These are phyloP conservation scores for Sporothrix protearum DNA, from an alignment of 2,329 filamentous ascomycete species.

Conservation along the genomic window DNA sequence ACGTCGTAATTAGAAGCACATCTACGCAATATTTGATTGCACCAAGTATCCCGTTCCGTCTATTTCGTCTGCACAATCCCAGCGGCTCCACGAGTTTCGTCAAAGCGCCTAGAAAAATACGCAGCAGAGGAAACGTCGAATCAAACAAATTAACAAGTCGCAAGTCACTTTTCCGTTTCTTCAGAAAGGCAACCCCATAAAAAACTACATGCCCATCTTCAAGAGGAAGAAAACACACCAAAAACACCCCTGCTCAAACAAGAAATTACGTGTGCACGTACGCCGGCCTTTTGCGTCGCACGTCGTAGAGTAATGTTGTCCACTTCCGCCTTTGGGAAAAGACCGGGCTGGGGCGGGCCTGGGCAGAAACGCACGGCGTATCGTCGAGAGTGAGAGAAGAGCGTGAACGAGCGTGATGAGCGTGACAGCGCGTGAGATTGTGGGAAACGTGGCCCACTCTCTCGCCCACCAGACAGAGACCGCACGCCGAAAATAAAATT, in stretches of 20 bases:
- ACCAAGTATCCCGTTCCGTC: neutral
- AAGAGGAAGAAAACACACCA: neutral
- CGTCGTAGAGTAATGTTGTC: neutral
- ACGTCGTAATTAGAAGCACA: neutral
- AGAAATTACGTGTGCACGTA: too few relatives aligned
- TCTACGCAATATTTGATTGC: neutral
- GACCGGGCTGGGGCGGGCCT: neutral
- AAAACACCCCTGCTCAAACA: neutral
- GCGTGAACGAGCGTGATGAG: neutral
- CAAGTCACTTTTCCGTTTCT: neutral
- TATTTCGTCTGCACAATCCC: neutral
- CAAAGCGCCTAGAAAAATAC: neutral
- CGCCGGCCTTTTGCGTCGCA: neutral
- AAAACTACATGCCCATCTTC: neutral
- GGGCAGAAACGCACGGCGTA: neutral
- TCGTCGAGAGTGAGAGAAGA: neutral
- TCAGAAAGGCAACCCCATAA: constrained; percentile 1
- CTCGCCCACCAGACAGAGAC: neutral
- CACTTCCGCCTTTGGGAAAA: constrained; percentile 10
- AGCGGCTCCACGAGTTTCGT: neutral
- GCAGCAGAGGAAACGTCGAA: too few relatives aligned
- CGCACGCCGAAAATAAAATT: constrained; percentile 22
- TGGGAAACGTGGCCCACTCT: neutral
- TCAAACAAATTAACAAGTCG: neutral
- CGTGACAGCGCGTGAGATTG: neutral